These are phyloP conservation scores for Fistulifera solaris DNA, from an alignment of 108 stramenopile species.

Conservation along the genomic window DNA sequence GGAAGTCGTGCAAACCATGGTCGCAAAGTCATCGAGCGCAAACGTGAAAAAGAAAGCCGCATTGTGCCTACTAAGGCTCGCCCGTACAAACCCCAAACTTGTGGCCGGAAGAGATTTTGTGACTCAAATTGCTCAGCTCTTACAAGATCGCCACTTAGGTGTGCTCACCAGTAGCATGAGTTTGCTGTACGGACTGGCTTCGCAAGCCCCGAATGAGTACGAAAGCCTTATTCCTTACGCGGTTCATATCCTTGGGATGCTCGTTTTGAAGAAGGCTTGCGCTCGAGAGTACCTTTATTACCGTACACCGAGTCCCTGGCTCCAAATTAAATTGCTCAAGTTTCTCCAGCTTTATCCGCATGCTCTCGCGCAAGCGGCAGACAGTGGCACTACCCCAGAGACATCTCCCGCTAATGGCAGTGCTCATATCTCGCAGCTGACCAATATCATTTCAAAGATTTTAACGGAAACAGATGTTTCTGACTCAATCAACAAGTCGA, in stretches of 20 bases:
- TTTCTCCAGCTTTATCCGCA: constrained; percentile 90
- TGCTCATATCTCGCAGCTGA: constrained; percentile 67
- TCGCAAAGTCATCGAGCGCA: constrained; percentile 73
- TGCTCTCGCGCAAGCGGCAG: constrained; percentile 29
- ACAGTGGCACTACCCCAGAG: constrained; percentile 23
- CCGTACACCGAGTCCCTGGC: constrained; percentile 88
- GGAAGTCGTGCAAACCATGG: constrained; percentile 79
- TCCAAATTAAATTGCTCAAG: constrained; percentile 91
- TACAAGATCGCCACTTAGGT: constrained; percentile 89
- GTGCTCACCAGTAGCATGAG: constrained; percentile 85
- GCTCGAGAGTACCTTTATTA: constrained; percentile 93
- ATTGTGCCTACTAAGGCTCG: constrained; percentile 83
- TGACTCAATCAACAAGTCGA: constrained; percentile 94
- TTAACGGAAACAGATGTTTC: constrained; percentile 86
- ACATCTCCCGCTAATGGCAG: constrained; percentile 22
- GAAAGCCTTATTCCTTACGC: constrained; percentile 86
- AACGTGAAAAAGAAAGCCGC: constrained; percentile 94
- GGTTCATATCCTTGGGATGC: constrained; percentile 81
- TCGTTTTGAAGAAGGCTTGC: constrained; percentile 80
- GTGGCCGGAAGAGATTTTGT: constrained; percentile 82
- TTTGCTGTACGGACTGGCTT: constrained; percentile 79
- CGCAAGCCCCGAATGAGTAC: constrained; percentile 65
- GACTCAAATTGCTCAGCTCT: constrained; percentile 67
- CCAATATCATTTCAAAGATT: constrained; percentile 79
- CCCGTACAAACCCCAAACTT: constrained; percentile 80